phyloP scores from a whole-genome alignment of 2,329 filamentous ascomycete species.

The Botrytis hyacinthi region DNA sequence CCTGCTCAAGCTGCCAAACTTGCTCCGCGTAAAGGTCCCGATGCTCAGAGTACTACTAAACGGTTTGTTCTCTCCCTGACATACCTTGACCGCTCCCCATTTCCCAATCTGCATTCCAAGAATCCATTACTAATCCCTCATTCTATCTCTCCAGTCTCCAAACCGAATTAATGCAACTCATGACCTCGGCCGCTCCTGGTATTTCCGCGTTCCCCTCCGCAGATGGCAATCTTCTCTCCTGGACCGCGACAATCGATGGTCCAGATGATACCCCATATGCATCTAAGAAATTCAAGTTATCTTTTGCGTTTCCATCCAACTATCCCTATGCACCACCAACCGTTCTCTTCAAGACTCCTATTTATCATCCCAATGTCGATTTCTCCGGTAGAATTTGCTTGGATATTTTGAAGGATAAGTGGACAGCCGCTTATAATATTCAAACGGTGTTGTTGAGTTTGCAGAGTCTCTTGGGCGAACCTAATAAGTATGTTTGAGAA shows the following conservation, averaged over 20 bases:
- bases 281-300: conserved; percentile 84
- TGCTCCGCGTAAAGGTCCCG: conserved; percentile 55
- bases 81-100: neutral
- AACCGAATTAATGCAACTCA: conserved; percentile 96
- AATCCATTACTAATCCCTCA: neutral
- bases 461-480: conserved; percentile 92
- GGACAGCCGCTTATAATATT: conserved; percentile 96
- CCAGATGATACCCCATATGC: conserved; percentile 91
- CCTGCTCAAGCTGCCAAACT: conserved; percentile 60
- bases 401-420: conserved; percentile 98
- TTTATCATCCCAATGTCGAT: conserved; percentile 98
- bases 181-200: conserved; percentile 90
- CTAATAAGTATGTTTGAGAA: conserved; percentile 79
- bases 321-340: conserved; percentile 91
- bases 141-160: conserved; percentile 64
- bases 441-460: conserved; percentile 89
- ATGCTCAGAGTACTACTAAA: conserved; percentile 75
- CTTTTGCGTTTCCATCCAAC: conserved; percentile 84
- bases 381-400: conserved; percentile 96
- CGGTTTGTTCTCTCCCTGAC: conserved; percentile 50
- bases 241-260: conserved; percentile 91
- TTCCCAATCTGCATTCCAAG: neutral
- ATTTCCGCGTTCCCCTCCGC: conserved; percentile 92
- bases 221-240: conserved; percentile 85
- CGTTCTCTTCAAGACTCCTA: conserved; percentile 96